phyloP scores from a whole-genome alignment of 345 rosid genomes.

The Streptanthus diversifolius region DNA sequence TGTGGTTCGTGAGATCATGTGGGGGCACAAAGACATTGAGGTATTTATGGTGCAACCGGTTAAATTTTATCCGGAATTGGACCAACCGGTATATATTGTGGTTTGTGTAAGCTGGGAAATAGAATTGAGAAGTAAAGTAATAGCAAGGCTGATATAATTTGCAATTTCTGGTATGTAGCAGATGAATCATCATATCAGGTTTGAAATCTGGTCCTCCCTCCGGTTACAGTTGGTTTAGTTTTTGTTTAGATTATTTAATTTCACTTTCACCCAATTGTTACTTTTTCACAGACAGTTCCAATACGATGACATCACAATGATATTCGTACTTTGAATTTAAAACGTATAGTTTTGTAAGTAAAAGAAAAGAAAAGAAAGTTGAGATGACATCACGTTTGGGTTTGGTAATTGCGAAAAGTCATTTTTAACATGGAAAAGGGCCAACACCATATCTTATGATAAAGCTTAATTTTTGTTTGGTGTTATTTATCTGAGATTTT shows the following conservation, averaged over 20 bases:
- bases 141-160: no score
- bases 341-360: neutral
- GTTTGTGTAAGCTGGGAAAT: no score
- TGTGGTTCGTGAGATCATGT: no score
- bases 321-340: neutral
- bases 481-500: neutral
- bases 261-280: neutral
- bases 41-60: no score
- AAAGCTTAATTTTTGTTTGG: neutral
- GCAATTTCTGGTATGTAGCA: no score
- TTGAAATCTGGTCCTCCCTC: neutral
- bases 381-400: neutral
- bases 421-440: neutral
- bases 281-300: neutral
- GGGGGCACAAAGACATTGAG: no score
- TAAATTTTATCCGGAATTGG: no score
- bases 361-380: neutral
- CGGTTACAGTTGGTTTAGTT: neutral
- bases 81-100: no score
- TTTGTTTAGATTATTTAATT: no score
- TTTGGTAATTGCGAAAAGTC: neutral
- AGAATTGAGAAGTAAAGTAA: no score
- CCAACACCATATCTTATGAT: neutral
- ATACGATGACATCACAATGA: neutral
- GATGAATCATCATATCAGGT: neutral